Percentiles rank a stretch among this genome's conserved stretches.
Conservation (phyloP, 2,329 filamentous ascomycete species). For the Ceratocystis alfenasii region DNA sequence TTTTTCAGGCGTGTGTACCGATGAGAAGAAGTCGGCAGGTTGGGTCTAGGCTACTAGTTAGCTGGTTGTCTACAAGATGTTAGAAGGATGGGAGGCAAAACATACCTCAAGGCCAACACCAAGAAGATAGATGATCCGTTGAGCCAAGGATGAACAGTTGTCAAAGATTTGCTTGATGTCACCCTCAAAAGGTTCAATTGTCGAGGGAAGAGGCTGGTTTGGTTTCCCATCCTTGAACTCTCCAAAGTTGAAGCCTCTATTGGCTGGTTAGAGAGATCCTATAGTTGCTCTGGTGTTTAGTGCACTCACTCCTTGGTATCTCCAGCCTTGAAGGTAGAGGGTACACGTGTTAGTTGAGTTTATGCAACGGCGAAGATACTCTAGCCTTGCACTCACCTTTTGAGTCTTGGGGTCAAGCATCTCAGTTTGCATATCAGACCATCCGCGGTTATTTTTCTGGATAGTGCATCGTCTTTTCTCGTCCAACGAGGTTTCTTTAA, state of each 20-base stretch:
- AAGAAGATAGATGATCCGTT: constrained; percentile 61
- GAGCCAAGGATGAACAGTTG: constrained; percentile 61
- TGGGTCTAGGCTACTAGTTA: constrained; percentile 26
- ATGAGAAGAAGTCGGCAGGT: constrained; percentile 43
- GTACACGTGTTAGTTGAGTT: background rate
- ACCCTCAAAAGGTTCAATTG: constrained; percentile 47
- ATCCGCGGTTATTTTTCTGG: constrained; percentile 70
- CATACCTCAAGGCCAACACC: constrained; percentile 60
- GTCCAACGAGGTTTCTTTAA: constrained; percentile 45
- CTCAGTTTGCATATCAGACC: constrained; percentile 79
- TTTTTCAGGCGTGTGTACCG: constrained; percentile 36
- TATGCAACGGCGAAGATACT: constrained; percentile 10
- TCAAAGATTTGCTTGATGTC: constrained; percentile 55
- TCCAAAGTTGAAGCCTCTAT: constrained; percentile 86
- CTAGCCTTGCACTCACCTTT: constrained; percentile 40
- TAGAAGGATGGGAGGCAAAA: background rate
- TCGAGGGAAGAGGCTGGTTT: constrained; percentile 62
- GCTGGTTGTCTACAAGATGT: constrained; percentile 25
- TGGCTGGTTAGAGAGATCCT: background rate
- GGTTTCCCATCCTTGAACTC: constrained; percentile 57
- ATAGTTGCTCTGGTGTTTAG: background rate
- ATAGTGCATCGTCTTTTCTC: constrained; percentile 69
- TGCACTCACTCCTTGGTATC: constrained; percentile 72
- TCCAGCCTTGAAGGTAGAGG: constrained; percentile 44
- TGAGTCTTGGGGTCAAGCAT: constrained; percentile 76